A percentile compares a stretch with the other conserved stretches of the same genome.
phyloP scores from a whole-genome alignment of 2,329 filamentous ascomycete species.

The Diplodia corticola region DNA sequence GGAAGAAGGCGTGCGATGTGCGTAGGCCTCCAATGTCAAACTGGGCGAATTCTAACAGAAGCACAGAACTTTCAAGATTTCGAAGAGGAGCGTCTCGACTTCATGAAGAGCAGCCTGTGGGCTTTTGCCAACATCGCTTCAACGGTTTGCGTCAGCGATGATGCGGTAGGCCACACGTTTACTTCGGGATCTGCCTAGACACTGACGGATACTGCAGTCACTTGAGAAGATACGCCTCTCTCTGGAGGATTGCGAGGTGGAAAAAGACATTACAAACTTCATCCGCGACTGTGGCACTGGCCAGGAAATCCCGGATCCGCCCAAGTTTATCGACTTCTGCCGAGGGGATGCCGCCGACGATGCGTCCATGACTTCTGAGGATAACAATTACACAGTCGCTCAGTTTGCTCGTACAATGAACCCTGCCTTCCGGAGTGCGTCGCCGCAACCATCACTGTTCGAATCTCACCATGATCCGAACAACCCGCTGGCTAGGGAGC shows the following conservation, averaged over 20 bases:
- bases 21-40: constrained; percentile 26
- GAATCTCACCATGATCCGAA: constrained; percentile 90
- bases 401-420: constrained; percentile 96
- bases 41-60: constrained; percentile 23
- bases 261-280: constrained; percentile 88
- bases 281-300: constrained; percentile 88
- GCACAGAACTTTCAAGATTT: constrained; percentile 92
- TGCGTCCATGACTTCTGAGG: constrained; percentile 79
- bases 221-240: constrained; percentile 95
- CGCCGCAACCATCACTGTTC: constrained; percentile 88
- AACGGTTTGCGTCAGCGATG: constrained; percentile 96
- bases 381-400: constrained; percentile 88
- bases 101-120: constrained; percentile 97
- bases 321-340: constrained; percentile 98
- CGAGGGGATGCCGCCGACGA: constrained; percentile 80
- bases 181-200: neutral
- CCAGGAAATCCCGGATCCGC: constrained; percentile 94
- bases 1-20: constrained; percentile 89
- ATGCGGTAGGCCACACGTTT: constrained; percentile 55
- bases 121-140: constrained; percentile 96
- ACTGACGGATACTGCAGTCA: constrained; percentile 50
- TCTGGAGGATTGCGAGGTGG: constrained; percentile 92
- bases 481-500: constrained; percentile 67
- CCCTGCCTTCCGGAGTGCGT: constrained; percentile 91
- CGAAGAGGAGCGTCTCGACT: constrained; percentile 94